Conservation (phyloP, 1,139 yeast species). For the Kurtzmaniella quercitrusa region DNA sequence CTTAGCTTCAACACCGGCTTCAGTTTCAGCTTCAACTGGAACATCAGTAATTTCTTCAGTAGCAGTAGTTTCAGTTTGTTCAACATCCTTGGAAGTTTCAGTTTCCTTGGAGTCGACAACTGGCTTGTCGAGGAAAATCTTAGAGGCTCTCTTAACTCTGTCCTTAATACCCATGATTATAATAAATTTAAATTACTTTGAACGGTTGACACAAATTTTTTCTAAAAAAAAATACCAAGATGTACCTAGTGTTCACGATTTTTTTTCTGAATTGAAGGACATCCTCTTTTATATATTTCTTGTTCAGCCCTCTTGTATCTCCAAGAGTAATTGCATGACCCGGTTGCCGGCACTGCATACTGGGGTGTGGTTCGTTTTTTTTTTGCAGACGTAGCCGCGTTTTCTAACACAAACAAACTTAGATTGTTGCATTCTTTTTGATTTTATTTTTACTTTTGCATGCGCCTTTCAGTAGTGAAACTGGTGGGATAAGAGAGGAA, state of each 20-base stretch:
- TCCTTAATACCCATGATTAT: slow-evolving; percentile 40
- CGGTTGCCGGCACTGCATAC: neutral
- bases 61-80: slow-evolving; percentile 11
- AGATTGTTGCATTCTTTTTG: neutral
- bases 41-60: slow-evolving; percentile 4
- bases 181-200: neutral
- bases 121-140: slow-evolving; percentile 25
- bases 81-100: slow-evolving; percentile 10
- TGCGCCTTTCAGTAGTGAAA: neutral
- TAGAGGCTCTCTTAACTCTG: slow-evolving; percentile 44
- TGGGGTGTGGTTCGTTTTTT: slow-evolving; percentile 1
- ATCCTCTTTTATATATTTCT: neutral
- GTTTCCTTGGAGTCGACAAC: slow-evolving; percentile 28
- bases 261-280: neutral
- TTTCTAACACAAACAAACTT: slow-evolving; percentile 1
- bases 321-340: neutral
- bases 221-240: neutral
- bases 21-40: slow-evolving; percentile 14
- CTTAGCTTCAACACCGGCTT: slow-evolving; percentile 10
- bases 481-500: neutral
- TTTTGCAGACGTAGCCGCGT: neutral
- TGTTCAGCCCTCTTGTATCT: neutral
- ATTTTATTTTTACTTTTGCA: neutral
- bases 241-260: neutral
- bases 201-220: neutral